A percentile compares a stretch with the other conserved stretches of the same genome.
phyloP scores from a whole-genome alignment of 345 rosid genomes.

The Dovyalis caffra region DNA sequence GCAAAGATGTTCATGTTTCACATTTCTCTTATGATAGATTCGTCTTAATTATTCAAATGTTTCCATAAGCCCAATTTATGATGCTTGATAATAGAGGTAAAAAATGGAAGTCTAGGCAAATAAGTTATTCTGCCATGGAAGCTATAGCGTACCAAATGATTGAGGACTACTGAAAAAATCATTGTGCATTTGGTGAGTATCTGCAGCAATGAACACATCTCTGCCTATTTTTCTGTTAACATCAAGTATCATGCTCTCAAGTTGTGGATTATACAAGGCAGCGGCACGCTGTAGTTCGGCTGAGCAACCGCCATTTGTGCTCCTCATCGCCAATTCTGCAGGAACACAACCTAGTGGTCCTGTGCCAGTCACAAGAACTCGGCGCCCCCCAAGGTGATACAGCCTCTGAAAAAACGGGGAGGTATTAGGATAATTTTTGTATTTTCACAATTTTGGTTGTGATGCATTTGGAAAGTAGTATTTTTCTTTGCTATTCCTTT shows the following conservation, averaged over 20 bases:
- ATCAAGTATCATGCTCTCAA: slow-evolving; percentile 26
- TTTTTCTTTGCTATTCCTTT: no score
- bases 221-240: slow-evolving; percentile 27
- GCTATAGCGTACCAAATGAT: background rate
- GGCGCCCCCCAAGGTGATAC: slow-evolving; percentile 38
- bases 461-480: no score
- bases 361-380: slow-evolving; percentile 53
- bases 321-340: slow-evolving; percentile 41
- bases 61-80: no score
- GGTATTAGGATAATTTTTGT: no score
- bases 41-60: no score
- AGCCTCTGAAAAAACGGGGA: slow-evolving; percentile 30
- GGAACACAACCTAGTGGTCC: slow-evolving; percentile 58
- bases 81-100: no score
- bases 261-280: slow-evolving; percentile 41
- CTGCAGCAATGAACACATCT: slow-evolving; percentile 37
- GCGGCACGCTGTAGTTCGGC: slow-evolving; percentile 43
- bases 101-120: no score
- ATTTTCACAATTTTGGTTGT: no score
- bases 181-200: slow-evolving; percentile 35
- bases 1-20: no score
- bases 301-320: slow-evolving; percentile 38
- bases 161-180: slow-evolving; percentile 33
- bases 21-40: no score
- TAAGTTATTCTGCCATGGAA: no score